These are phyloP conservation scores for Fusarium udum DNA, from an alignment of 2,329 filamentous ascomycete species.

Conservation along the genomic window DNA sequence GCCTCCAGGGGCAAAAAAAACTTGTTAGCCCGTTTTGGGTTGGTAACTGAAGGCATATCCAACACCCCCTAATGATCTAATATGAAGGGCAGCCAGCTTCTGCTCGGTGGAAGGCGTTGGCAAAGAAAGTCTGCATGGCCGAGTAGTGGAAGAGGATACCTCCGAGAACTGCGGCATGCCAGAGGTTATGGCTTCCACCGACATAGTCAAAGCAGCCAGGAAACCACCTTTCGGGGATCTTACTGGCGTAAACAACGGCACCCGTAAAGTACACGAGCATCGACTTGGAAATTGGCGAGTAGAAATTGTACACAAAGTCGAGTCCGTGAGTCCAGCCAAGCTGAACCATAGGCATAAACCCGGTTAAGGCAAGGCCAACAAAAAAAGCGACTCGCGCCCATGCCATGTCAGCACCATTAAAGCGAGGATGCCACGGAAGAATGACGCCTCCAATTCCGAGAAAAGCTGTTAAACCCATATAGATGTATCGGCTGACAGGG, in stretches of 20 bases:
- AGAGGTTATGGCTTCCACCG: slow-evolving; percentile 95
- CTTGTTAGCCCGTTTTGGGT: neutral
- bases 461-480: slow-evolving; percentile 82
- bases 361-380: slow-evolving; percentile 84
- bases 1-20: neutral
- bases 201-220: slow-evolving; percentile 96
- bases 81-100: slow-evolving; percentile 66
- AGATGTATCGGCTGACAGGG: slow-evolving; percentile 83
- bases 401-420: slow-evolving; percentile 91
- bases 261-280: slow-evolving; percentile 86
- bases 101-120: slow-evolving; percentile 76
- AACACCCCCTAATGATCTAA: slow-evolving; percentile 42
- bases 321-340: slow-evolving; percentile 79
- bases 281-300: slow-evolving; percentile 85
- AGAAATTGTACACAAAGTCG: slow-evolving; percentile 88
- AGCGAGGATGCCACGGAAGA: slow-evolving; percentile 93
- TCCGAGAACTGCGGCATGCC: slow-evolving; percentile 93
- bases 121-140: slow-evolving; percentile 96
- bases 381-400: slow-evolving; percentile 95
- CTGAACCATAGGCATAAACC: slow-evolving; percentile 88
- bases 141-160: slow-evolving; percentile 97
- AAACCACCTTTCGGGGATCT: slow-evolving; percentile 91
- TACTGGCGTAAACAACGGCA: slow-evolving; percentile 87
- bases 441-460: slow-evolving; percentile 89
- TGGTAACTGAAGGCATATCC: neutral